phyloP scores from a whole-genome alignment of 1,284 basidiomycete genomes.

The Puccinia sorghi region DNA sequence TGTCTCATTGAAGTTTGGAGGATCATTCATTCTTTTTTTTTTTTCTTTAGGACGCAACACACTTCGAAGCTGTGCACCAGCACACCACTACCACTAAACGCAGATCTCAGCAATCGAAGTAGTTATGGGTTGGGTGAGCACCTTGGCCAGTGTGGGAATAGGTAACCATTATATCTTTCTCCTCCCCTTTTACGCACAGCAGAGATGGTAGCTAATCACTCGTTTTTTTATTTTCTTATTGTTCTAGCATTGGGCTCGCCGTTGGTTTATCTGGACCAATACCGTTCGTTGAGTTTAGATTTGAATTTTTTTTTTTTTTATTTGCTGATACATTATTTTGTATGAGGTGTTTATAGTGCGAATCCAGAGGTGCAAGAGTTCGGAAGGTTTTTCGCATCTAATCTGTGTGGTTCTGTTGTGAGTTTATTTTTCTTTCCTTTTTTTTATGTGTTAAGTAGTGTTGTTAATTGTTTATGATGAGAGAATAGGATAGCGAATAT shows the following conservation, averaged over 20 bases:
- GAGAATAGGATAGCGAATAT: conserved; percentile 40
- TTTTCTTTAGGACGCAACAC: no score
- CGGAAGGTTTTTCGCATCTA: conserved; percentile 61
- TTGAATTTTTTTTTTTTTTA: no score
- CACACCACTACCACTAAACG: no score
- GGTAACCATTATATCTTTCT: no score
- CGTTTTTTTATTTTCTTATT: background rate
- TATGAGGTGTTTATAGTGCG: conserved; percentile 43
- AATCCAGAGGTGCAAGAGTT: conserved; percentile 56
- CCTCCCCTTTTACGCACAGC: no score
- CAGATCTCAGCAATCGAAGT: no score
- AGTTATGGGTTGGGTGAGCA: background rate
- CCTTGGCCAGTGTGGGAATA: background rate
- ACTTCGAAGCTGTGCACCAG: no score
- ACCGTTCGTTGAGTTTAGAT: conserved; percentile 3
- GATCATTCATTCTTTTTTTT: no score
- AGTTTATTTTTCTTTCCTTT: conserved; percentile 50
- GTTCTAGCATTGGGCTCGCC: conserved; percentile 58
- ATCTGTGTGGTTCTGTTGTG: conserved; percentile 56
- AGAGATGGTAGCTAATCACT: no score
- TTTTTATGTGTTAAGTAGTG: no score
- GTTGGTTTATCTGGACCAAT: conserved; percentile 61
- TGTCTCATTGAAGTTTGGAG: no score
- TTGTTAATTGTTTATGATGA: no score
- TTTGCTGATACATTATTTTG: background rate